Percentiles rank a stretch among this genome's conserved stretches.
These are phyloP conservation scores for Penicillium digitatum DNA, from an alignment of 2,329 filamentous ascomycete species.

Conservation along the genomic window DNA sequence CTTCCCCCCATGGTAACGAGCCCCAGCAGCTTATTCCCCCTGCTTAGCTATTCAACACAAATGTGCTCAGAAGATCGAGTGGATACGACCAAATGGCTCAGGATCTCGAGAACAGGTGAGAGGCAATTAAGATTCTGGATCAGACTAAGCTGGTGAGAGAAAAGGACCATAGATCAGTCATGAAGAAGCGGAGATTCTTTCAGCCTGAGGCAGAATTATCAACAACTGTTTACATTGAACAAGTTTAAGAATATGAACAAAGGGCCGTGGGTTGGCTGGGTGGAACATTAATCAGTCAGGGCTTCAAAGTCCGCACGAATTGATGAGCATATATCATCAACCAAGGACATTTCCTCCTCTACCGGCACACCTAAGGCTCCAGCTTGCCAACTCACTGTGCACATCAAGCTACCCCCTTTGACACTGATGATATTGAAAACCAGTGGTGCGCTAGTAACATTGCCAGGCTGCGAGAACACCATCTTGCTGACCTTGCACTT, in stretches of 20 bases:
- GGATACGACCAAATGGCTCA: neutral
- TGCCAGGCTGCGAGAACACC: conserved; percentile 46
- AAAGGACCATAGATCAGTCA: neutral
- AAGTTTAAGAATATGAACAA: neutral
- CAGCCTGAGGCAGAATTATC: neutral
- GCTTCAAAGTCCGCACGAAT: conserved; percentile 12
- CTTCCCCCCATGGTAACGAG: neutral
- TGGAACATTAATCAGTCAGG: neutral
- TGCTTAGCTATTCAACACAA: neutral
- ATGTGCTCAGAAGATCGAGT: neutral
- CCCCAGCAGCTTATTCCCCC: neutral
- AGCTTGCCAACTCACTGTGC: conserved; percentile 43
- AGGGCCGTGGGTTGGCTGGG: neutral
- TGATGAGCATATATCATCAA: conserved; percentile 15
- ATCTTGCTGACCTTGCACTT: conserved; percentile 32
- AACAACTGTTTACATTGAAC: neutral
- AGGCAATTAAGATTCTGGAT: too few species aligned
- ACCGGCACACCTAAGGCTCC: conserved; percentile 41
- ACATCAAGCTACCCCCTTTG: conserved; percentile 38
- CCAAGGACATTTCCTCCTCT: conserved; percentile 23
- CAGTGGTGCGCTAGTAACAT: conserved; percentile 37
- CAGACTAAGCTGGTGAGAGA: neutral
- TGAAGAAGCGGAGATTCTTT: neutral
- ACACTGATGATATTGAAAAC: conserved; percentile 43
- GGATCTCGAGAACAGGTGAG: neutral